Base-by-base conservation (phyloP, 2,329 filamentous ascomycete species). In the Dryadomyces quercus-mongolicae region DNA sequence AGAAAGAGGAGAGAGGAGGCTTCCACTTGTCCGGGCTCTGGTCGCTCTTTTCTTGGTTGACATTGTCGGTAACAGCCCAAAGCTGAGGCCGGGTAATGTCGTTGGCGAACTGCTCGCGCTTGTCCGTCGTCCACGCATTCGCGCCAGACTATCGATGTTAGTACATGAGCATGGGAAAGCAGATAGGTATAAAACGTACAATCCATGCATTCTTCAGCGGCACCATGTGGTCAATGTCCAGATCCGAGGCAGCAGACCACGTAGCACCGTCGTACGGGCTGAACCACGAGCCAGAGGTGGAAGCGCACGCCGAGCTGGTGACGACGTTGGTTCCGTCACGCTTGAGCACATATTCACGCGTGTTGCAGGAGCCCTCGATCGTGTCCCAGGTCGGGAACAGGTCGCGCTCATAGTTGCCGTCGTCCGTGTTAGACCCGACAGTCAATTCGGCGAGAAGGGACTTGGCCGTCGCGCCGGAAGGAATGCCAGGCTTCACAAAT, bases 181-280 rank as follows among this genome's bases (percentile, higher is more conserved):
- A 12, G 5, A 40, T 5, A 22, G 2, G 10, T 12, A 3, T 6
- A 15, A 13, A 2, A 20, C 74, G 62, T 60, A 82, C 79, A 57
- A 85, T 81, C 87, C 86, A 92, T 5, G 87, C 86, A 63, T 91
- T 88, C 64, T 84, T 84, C 57, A 94, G 67, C 1, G 88, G 87
- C 2, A 94, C 86, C 69, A 93, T 75, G 66, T 93, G 88, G 66
- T 93, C 88, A 56, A 93, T 92, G 61, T 92, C 86, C 1, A 93
- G 67, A 61, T 91, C 85, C 18, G 74, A 77, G 1, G 86, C 78
- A 0, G 73, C 71, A 0, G 80, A 84, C 84, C 85, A 89, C 1
- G 74, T 81, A 0, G 71, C 82, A 16, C 86, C 86, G 62, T 92
- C 88, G 65, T 86, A 93, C 0, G 85, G 84, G 40, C 79, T 84